Evolutionary conservation across 73 alveolate genomes (phyloP).

Genomic region (Paramecium sonneborni): DNA sequence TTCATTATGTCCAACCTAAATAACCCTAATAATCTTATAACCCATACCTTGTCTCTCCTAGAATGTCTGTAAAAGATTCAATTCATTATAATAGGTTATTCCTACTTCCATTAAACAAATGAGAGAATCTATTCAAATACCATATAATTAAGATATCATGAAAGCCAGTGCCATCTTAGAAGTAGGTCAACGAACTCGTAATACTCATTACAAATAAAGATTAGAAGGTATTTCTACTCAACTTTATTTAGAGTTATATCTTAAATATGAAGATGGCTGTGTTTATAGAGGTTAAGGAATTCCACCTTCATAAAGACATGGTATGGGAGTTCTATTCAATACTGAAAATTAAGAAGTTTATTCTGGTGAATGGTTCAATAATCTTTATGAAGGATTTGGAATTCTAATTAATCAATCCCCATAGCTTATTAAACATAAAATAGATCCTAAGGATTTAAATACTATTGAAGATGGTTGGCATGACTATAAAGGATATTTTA

Average conservation of each 20-base stretch:
- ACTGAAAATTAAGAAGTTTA: conserved; percentile 22
- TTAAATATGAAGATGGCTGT: conserved; percentile 32
- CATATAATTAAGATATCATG: conserved; percentile 10
- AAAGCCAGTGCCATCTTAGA: background rate
- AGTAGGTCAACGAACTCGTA: conserved; percentile 13
- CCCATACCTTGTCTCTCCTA: background rate
- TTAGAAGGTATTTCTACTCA: background rate
- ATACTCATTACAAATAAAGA: conserved; percentile 17
- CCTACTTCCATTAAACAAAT: background rate
- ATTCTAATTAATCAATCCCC: background rate
- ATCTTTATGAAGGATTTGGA: conserved; percentile 41
- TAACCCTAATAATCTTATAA: background rate
- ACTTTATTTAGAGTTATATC: background rate
- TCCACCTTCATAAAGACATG: conserved; percentile 19
- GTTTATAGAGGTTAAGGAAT: conserved; percentile 42
- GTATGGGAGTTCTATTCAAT: conserved; percentile 26
- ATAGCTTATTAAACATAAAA: background rate
- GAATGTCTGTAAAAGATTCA: background rate
- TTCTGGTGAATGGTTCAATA: conserved; percentile 54
- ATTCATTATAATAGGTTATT: background rate
- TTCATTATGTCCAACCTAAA: background rate
- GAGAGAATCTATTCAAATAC: conserved; percentile 13
- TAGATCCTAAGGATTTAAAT: conserved; percentile 4
- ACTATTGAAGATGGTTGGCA: conserved; percentile 44
- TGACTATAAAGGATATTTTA: conserved; percentile 15